Conservation (phyloP, 164 flowering plant genomes). For the Stephania japonica region DNA sequence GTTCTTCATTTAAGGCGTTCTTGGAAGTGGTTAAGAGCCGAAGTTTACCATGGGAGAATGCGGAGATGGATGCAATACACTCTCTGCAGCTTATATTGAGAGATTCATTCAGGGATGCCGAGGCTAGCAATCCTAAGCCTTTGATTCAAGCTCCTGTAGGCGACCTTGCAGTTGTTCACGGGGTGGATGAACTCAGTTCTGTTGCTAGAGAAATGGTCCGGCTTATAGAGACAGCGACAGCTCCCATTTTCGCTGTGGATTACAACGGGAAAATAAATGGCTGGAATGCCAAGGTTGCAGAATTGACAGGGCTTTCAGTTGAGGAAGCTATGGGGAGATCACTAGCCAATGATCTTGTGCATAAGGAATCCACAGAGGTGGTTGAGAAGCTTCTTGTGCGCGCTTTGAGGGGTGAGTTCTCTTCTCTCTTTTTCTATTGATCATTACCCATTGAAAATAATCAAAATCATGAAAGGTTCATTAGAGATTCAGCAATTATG, state of each 20-base stretch:
- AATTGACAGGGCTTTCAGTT: slow-evolving; percentile 83
- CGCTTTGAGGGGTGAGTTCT: slow-evolving; percentile 63
- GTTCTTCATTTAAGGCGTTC: slow-evolving; percentile 94
- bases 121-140: slow-evolving; percentile 57
- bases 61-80: slow-evolving; percentile 98
- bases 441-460: neutral
- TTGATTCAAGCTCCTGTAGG: slow-evolving; percentile 38
- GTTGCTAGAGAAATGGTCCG: slow-evolving; percentile 98
- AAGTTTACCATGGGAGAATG: slow-evolving; percentile 93
- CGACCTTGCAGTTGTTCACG: slow-evolving; percentile 52
- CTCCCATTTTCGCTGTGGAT: slow-evolving; percentile 93
- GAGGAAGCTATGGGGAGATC: slow-evolving; percentile 95
- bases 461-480: neutral
- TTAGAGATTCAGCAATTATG: neutral
- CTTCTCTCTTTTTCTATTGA: neutral
- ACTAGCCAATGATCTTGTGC: slow-evolving; percentile 66
- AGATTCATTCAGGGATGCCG: slow-evolving; percentile 70
- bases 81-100: slow-evolving; percentile 91
- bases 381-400: slow-evolving; percentile 53
- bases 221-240: slow-evolving; percentile 93
- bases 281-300: slow-evolving; percentile 96
- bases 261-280: slow-evolving; percentile 71
- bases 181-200: slow-evolving; percentile 79
- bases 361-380: slow-evolving; percentile 49
- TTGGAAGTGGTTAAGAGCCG: slow-evolving; percentile 91